Evolutionary conservation across 2,329 filamentous ascomycete species (phyloP), one percentile per base, ranked within the genome.

Genomic region (Dryadomyces sulphureus): DNA sequence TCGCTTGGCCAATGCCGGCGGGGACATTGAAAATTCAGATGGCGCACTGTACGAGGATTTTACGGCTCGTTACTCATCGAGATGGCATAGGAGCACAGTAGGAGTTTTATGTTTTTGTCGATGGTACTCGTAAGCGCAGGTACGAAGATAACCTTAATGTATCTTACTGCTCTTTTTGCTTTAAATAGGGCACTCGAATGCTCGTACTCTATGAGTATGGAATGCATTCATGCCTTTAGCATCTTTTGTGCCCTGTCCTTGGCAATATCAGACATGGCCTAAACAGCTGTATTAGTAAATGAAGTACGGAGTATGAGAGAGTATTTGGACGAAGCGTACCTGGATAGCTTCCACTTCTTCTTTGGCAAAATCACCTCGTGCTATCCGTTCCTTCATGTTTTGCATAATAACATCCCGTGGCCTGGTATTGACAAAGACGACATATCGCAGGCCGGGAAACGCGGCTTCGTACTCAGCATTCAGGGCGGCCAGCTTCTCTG

Each of bases 231-330:
- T n/a, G 30, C 25, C 36, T 41, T 35, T 34, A 51, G 57, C 35
- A 85, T 60, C 61, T 88, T 93, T 27, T 63, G 60, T 1, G 81
- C 85, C 42, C 89, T 75, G 57, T 94, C 86, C 44, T 76, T 74
- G 25, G 89, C 89, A 57, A 95, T 95, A 55, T 88, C 84, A 57
- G 86, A 87, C 85, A 95, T 94, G 36, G 89, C 88, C 82, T 87
- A 47, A 7, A 47, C 9, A n/a, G 20, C 20, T 16, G 9, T 9
- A 45, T 57, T 48, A 58, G 24, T 3, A 1, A 38, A 17, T 38
- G 7, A 7, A 7, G 11, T 2, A 3, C 43, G 38, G 27, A 43
- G 20, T 42, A 36, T 43, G 42, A 6, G 30, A 40, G 7, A 22
- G 7, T 7, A 19, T 49, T 48, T 40, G 21, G 34, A 25, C 11